Evolutionary conservation across 441 rosid genomes (phyloP).

Genomic region (Heliophila coronopifolia): DNA sequence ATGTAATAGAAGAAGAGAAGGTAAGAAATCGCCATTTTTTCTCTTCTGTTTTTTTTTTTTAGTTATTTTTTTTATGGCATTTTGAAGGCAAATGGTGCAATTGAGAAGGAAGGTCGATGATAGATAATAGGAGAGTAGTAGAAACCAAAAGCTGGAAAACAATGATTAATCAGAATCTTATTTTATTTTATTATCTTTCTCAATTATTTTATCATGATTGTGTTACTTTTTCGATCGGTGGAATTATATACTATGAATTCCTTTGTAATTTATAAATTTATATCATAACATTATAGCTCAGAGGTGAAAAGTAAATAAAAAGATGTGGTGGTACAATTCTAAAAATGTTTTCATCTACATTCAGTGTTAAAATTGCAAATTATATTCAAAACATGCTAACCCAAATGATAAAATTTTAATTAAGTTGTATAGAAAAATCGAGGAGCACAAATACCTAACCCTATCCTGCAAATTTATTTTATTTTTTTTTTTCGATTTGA

Average conservation of each 20-base stretch:
- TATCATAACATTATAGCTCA: background rate
- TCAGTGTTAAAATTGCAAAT: background rate
- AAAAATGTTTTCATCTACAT: background rate
- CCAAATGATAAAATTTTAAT: background rate
- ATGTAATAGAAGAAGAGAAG: conserved; percentile 38
- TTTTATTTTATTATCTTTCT: conserved; percentile 16
- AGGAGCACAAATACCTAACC: background rate
- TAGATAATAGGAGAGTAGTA: conserved; percentile 12
- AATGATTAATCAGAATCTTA: conserved; percentile 26
- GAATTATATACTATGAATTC: conserved; percentile 3
- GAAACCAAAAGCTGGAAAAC: conserved; percentile 29
- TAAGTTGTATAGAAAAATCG: background rate
- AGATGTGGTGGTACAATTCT: background rate
- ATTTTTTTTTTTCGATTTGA: too few species aligned
- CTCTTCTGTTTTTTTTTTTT: conserved; percentile 13
- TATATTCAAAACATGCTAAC: too few species aligned
- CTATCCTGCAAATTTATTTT: conserved; percentile 1
- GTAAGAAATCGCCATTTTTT: conserved; percentile 16
- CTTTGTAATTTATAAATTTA: background rate
- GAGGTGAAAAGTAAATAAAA: background rate
- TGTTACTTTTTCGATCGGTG: conserved; percentile 18
- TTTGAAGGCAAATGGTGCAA: conserved; percentile 10
- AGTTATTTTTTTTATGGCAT: conserved; percentile 20
- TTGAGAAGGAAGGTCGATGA: conserved; percentile 18
- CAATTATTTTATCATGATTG: conserved; percentile 30